Evolutionary conservation across 225 moss, liverwort and hornwort genomes (phyloP).

Genomic region (Sphagnum contortum): DNA sequence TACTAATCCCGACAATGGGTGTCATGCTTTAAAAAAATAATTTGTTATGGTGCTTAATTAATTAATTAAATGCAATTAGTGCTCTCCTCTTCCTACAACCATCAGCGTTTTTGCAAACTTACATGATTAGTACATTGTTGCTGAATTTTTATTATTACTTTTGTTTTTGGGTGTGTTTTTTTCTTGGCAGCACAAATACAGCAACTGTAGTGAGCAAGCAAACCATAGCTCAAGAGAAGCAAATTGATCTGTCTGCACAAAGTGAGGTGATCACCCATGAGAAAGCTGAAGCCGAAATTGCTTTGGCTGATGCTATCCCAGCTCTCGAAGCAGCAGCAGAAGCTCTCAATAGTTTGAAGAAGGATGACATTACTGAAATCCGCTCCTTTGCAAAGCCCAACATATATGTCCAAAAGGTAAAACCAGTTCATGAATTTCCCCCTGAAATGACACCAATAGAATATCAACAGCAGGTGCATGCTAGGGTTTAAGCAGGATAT

Average conservation of each 20-base stretch:
- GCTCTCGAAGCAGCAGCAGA: slow-evolving; percentile 72
- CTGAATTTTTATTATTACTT: not conserved
- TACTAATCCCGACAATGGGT: slow-evolving; percentile 2
- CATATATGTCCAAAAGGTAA: slow-evolving; percentile 84
- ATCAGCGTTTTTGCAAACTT: no score
- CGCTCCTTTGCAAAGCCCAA: slow-evolving; percentile 93
- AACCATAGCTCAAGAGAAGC: slow-evolving; percentile 69
- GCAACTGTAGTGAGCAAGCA: slow-evolving; percentile 61
- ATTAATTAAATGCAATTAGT: no score
- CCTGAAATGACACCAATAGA: no score
- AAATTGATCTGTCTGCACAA: slow-evolving; percentile 53
- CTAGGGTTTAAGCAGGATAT: no score
- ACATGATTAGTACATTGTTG: not conserved
- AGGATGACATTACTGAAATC: slow-evolving; percentile 89
- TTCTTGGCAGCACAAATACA: slow-evolving; percentile 50
- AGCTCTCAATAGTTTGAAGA: slow-evolving; percentile 76
- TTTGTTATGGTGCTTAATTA: no score
- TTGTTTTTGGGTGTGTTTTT: not conserved
- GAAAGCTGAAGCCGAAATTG: slow-evolving; percentile 70
- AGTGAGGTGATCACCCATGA: slow-evolving; percentile 59
- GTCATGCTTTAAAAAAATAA: no score
- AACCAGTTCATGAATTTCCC: no score
- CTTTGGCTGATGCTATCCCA: slow-evolving; percentile 69
- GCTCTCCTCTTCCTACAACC: no score
- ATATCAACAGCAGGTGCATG: no score